These are phyloP conservation scores for Fusarium multiceps DNA, from an alignment of 2,329 filamentous ascomycete species.

Conservation along the genomic window DNA sequence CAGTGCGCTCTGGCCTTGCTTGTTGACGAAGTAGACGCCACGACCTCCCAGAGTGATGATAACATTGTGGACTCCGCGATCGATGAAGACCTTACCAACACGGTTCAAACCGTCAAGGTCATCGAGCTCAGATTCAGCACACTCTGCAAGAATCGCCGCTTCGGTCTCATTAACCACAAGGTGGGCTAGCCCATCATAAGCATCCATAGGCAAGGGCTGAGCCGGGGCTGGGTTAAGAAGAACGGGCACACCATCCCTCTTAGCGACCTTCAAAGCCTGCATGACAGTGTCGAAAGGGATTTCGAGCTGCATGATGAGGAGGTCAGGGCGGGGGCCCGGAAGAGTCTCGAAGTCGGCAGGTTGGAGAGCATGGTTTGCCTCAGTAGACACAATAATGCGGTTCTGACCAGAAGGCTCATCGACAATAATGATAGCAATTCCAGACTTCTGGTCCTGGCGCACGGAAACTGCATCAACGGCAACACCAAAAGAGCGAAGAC, in stretches of 20 bases:
- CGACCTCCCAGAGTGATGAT: conserved; percentile 86
- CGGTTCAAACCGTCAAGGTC: conserved; percentile 55
- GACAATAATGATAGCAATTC: conserved; percentile 80
- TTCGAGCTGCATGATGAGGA: conserved; percentile 83
- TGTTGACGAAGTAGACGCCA: conserved; percentile 76
- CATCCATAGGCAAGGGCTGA: conserved; percentile 71
- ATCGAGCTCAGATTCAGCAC: conserved; percentile 62
- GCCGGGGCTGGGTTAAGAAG: conserved; percentile 90
- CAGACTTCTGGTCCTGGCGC: conserved; percentile 64
- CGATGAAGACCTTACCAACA: conserved; percentile 71
- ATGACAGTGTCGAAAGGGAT: conserved; percentile 75
- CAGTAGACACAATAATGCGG: conserved; percentile 78
- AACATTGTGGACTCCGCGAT: conserved; percentile 77
- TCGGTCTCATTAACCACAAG: conserved; percentile 93
- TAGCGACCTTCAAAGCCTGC: conserved; percentile 65
- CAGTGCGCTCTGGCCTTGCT: conserved; percentile 55
- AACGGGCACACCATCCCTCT: conserved; percentile 65
- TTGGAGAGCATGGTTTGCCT: conserved; percentile 70
- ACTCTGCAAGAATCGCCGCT: conserved; percentile 76
- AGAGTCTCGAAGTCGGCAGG: conserved; percentile 52
- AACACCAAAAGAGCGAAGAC: conserved; percentile 71
- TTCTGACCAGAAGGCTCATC: conserved; percentile 80
- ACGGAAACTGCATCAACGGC: conserved; percentile 65
- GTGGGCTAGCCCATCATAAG: conserved; percentile 76
- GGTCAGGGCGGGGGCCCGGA: conserved; percentile 60